Conservation (phyloP, 257 asterid species). For the Nicotiana noctiflora region DNA sequence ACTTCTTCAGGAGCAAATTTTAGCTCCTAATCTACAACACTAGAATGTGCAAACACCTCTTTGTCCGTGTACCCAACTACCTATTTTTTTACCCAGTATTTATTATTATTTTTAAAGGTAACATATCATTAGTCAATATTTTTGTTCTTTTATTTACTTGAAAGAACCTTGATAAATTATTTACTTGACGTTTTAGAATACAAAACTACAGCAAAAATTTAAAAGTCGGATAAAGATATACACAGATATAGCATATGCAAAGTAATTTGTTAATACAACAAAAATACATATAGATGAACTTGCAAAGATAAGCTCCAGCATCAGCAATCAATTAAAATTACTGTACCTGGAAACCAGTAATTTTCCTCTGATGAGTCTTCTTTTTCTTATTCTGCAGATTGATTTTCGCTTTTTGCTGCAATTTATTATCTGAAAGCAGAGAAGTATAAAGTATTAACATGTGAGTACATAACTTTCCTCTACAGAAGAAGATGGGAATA, state of each 20-base stretch:
- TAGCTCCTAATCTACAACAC: slow-evolving; percentile 3
- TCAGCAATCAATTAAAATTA: not conserved
- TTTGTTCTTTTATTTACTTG: not conserved
- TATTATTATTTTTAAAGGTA: too few relatives aligned
- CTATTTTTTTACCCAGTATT: not conserved
- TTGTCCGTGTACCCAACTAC: not conserved
- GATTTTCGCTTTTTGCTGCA: slow-evolving; percentile 70
- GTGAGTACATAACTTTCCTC: slow-evolving; percentile 8
- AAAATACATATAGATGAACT: not conserved
- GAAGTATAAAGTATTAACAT: slow-evolving; percentile 1
- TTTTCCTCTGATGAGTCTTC: slow-evolving; percentile 87
- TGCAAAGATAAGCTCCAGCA: not conserved
- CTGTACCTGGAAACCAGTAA: slow-evolving; percentile 94
- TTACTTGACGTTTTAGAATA: not conserved
- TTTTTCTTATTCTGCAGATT: slow-evolving; percentile 86
- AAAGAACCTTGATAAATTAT: not conserved
- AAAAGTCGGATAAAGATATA: not conserved
- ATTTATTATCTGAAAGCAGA: slow-evolving; percentile 56
- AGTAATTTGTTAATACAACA: not conserved
- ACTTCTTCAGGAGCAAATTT: not conserved
- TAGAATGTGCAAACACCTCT: not conserved
- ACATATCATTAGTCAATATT: not conserved
- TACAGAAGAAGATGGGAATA: slow-evolving; percentile 2
- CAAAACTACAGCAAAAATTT: not conserved
- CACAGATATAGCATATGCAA: not conserved